A percentile compares a stretch with the other conserved stretches of the same genome.
phyloP scores from a whole-genome alignment of 2,329 filamentous ascomycete genomes.

The Fusarium verrucosum region DNA sequence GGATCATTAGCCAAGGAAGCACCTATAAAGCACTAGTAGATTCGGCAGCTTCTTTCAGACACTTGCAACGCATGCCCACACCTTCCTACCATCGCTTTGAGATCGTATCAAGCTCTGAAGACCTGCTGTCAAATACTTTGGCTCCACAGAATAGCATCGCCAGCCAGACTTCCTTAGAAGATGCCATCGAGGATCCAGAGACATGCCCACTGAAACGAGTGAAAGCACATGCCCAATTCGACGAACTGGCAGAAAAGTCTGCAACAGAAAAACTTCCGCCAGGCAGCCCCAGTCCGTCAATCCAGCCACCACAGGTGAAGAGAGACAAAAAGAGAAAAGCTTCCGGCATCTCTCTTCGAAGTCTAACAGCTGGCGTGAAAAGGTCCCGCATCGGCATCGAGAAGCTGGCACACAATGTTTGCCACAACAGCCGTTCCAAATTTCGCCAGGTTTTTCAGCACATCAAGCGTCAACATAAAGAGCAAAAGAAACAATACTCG shows the following conservation, averaged over 20 bases:
- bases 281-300: conserved; percentile 28
- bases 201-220: background rate
- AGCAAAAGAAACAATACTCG: conserved; percentile 42
- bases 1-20: conserved; percentile 21
- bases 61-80: conserved; percentile 41
- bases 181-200: background rate
- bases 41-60: conserved; percentile 38
- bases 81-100: conserved; percentile 42
- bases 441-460: conserved; percentile 42
- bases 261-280: background rate
- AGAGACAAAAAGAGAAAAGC: conserved; percentile 33
- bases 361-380: conserved; percentile 37
- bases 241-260: conserved; percentile 35
- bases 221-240: conserved; percentile 36
- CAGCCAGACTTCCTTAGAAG: background rate
- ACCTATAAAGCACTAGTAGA: conserved; percentile 39
- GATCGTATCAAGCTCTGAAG: conserved; percentile 43
- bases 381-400: conserved; percentile 35
- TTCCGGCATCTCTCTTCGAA: conserved; percentile 28
- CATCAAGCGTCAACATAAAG: conserved; percentile 42
- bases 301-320: conserved; percentile 6
- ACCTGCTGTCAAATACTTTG: conserved; percentile 20
- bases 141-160: conserved; percentile 19
- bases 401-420: conserved; percentile 45
- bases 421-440: conserved; percentile 39